A percentile compares a stretch with the other conserved stretches of the same genome.
These are phyloP conservation scores for Colletotrichum sansevieriae DNA, from an alignment of 2,329 filamentous ascomycete species.

Conservation along the genomic window DNA sequence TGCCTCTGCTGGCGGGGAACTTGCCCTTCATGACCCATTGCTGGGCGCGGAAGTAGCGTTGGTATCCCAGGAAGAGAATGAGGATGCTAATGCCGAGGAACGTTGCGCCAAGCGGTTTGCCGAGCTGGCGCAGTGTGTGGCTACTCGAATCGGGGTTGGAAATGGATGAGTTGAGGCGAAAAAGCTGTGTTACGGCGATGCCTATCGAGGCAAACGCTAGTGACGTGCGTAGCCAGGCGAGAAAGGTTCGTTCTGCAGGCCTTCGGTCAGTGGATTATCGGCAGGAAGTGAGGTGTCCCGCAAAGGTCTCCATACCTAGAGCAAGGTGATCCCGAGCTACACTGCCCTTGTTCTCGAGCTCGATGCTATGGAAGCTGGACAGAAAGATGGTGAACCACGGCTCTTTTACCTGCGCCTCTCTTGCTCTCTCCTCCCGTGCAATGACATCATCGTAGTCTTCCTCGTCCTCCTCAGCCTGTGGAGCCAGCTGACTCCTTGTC, in stretches of 20 bases:
- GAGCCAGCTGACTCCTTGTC: constrained; percentile 40
- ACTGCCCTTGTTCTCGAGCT: constrained; percentile 88
- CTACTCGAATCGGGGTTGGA: constrained; percentile 49
- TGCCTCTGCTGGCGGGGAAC: constrained; percentile 83
- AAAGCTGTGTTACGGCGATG: constrained; percentile 86
- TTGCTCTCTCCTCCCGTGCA: constrained; percentile 32
- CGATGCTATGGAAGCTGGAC: constrained; percentile 70
- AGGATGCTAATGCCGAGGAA: constrained; percentile 83
- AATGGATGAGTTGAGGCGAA: constrained; percentile 81
- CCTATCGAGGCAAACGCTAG: constrained; percentile 86
- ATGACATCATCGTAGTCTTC: constrained; percentile 44
- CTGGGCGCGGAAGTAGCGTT: constrained; percentile 82
- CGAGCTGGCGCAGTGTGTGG: constrained; percentile 70
- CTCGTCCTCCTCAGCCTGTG: constrained; percentile 42
- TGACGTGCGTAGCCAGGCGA: constrained; percentile 87
- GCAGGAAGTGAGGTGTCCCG: background rate
- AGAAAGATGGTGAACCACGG: constrained; percentile 67
- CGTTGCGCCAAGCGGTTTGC: constrained; percentile 80
- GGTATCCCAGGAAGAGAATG: constrained; percentile 81
- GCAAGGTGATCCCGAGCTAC: constrained; percentile 87
- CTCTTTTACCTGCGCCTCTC: constrained; percentile 47
- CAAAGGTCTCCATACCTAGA: constrained; percentile 65
- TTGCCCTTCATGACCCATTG: constrained; percentile 85
- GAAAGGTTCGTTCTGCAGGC: constrained; percentile 80
- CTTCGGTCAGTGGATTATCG: background rate